Percentiles rank a stretch among this genome's conserved stretches.
Evolutionary conservation across 257 asterid genomes (phyloP).

Genomic region (Eucommia ulmoides): DNA sequence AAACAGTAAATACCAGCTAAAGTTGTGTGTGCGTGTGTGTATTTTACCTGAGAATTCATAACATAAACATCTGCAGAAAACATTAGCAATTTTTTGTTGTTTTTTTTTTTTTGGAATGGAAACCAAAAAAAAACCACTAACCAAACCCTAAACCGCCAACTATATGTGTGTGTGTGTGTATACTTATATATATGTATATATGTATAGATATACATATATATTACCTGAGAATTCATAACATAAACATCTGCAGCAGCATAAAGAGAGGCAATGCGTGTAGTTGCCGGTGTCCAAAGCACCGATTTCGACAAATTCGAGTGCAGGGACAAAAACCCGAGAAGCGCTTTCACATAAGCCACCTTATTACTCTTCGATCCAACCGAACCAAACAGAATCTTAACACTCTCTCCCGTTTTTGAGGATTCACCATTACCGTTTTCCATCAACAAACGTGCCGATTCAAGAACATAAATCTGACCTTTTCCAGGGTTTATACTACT

Average conservation of each 20-base stretch:
- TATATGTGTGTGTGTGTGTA: too few relatives aligned
- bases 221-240: constrained; percentile 96
- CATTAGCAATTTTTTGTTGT: too few relatives aligned
- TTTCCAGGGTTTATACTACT: constrained; percentile 95
- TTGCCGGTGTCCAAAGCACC: constrained; percentile 93
- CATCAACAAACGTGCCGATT: constrained; percentile 48
- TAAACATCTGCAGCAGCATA: constrained; percentile 94
- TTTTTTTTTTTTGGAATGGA: too few relatives aligned
- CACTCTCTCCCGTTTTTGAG: constrained; percentile 18
- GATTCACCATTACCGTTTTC: constrained; percentile 24
- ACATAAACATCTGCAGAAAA: too few relatives aligned
- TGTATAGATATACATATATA: too few relatives aligned
- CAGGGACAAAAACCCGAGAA: constrained; percentile 46
- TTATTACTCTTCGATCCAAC: constrained; percentile 93
- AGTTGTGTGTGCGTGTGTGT: too few relatives aligned
- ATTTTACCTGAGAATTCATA: too few relatives aligned
- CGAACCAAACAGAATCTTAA: constrained; percentile 82
- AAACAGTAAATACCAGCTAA: too few relatives aligned
- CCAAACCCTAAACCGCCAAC: too few relatives aligned
- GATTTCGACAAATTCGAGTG: constrained; percentile 56
- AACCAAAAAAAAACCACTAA: too few relatives aligned
- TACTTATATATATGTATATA: too few relatives aligned
- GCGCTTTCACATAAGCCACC: constrained; percentile 61
- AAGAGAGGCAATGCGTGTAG: constrained; percentile 86
- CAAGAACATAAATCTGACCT: constrained; percentile 84